Evolutionary conservation across 768 basidiomycete genomes (phyloP), one percentile per base, ranked within the genome.

Genomic region (Trametes cinnabarina): DNA sequence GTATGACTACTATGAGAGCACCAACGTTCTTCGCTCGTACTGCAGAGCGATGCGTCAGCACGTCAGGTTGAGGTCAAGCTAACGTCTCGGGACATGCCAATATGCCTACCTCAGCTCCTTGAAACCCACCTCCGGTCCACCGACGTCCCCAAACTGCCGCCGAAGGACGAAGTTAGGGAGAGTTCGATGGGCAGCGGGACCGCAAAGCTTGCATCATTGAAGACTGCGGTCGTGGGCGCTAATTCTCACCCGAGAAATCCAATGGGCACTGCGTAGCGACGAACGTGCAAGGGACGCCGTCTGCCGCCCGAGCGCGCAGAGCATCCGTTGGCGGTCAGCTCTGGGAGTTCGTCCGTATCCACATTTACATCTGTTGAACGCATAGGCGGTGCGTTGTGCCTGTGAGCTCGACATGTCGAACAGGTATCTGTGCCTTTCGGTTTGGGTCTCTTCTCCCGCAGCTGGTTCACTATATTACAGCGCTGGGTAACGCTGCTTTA

Each of bases 201-300:
- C 7, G 9, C 7, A 5, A 15, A 15, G 9, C 17, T n/a, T 14
- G 47, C 41, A 48, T 52, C 58, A 52, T 25, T 49, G 8, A 19
- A 41, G 4, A 25, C 39, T 53, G 52, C 12, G 30, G 37, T 44
- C 54, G 50, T 43, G 51, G 58, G 58, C 58, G 58, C 51, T 32
- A 47, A 17, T 1, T 6, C 8, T 10, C 15, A 22, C 22, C 15
- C 37, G n/a, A 23, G n/a, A 37, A 25, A 32, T 35, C 60, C 55
- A 61, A 61, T 57, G 50, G 32, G 43, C 17, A 34, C 12, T 26
- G 37, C 25, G 28, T 5, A 17, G 14, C 32, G 54, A 63, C 62
- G 62, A 63, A 63, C 62, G 62, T 63, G 62, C 57, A 22, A 55
- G 49, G 57, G 30, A 47, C 50, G 25, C 4, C 6, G 15, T 34